Evolutionary conservation across 2,329 filamentous ascomycete genomes (phyloP), one percentile per base, ranked within the genome.

Genomic region (Trichoderma sp.): DNA sequence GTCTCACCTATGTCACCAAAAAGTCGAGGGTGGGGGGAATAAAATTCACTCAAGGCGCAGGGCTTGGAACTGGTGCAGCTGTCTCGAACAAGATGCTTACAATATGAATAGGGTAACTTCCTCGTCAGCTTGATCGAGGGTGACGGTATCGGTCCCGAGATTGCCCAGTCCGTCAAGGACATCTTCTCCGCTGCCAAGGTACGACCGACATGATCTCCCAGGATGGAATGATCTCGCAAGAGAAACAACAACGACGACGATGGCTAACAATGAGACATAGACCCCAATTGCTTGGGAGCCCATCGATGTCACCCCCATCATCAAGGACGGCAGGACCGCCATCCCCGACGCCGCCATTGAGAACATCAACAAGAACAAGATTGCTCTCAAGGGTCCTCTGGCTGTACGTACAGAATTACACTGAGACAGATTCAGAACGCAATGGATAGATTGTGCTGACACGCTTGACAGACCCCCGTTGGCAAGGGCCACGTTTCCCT

Each of bases 401-500:
- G 97, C 97, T 78, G 93, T 95, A 91, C 74, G 70, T 67, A 4
- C 39, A 43, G 2, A 70, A 17, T 50, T 65, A 65, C 8, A 20
- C 6, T n/a, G n/a, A n/a, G n/a, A n/a, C n/a, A n/a, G n/a, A n/a
- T 30, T n/a, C 3, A 8, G 11, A 23, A 15, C 6, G 39, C 9
- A 50, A 23, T 23, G 2, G 9, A 55, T 15, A 2, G 15, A 58
- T 36, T 30, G 3, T 62, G 20, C 66, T 69, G 6, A 69, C 39
- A 74, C 74, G 74, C 59, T 73, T 8, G 36, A 34, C 74, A 95
- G 89, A 99, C 96, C 4, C 96, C 96, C 75, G 90, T 99, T 80
- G 96, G 97, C 84, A 99, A 98, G 88, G 96, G 96, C 80, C 96
- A 99, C 86, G 95, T 99, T 82, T 98, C 96, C 72, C 93, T 99